Evolutionary conservation across 2,329 filamentous ascomycete species (phyloP).

Genomic region (Sporothrix phasma): DNA sequence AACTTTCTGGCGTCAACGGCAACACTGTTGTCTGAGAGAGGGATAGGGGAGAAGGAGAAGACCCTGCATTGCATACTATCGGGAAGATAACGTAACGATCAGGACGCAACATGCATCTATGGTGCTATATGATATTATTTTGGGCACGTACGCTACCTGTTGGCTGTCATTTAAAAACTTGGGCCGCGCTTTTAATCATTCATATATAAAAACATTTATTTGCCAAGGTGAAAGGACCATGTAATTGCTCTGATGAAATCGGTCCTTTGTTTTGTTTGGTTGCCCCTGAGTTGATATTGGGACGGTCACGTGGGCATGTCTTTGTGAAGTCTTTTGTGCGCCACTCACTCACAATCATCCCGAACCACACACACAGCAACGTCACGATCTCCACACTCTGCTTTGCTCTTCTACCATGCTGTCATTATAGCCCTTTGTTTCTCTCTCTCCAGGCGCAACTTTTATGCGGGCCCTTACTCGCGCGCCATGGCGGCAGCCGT

Average conservation of each 20-base stretch:
- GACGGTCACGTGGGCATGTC: not conserved
- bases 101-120: not conserved
- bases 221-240: not conserved
- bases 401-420: not conserved
- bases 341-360: not conserved
- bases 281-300: not conserved
- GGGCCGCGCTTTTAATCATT: not conserved
- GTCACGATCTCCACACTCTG: not conserved
- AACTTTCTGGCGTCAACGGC: slow-evolving; percentile 36
- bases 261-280: not conserved
- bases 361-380: not conserved
- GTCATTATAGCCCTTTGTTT: not conserved
- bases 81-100: not conserved
- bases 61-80: not conserved
- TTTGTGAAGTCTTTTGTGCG: not conserved
- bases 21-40: slow-evolving; percentile 5
- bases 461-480: not conserved
- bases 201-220: not conserved
- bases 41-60: not conserved
- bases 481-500: not conserved
- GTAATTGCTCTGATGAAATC: too few species aligned
- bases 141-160: not conserved
- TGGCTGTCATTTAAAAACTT: not conserved
- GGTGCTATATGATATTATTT: not conserved
- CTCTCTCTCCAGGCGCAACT: too few species aligned